phyloP scores from a whole-genome alignment of 2,329 filamentous ascomycete genomes.

The Colletotrichum liaoningense region DNA sequence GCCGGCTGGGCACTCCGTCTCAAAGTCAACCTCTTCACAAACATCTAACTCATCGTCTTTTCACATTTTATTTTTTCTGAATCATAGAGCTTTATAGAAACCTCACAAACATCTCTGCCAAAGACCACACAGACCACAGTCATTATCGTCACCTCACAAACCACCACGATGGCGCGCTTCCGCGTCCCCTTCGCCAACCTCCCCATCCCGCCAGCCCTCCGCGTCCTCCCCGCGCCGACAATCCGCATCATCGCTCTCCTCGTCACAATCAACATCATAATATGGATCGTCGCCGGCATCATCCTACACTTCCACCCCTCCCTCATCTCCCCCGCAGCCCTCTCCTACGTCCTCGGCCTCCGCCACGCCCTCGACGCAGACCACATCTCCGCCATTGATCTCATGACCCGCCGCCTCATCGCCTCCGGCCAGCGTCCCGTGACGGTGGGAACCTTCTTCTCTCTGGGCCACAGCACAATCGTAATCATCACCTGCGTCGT shows the following conservation, averaged over 20 bases:
- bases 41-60: not conserved
- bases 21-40: not conserved
- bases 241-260: slow-evolving; percentile 64
- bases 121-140: not conserved
- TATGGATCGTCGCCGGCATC: slow-evolving; percentile 66
- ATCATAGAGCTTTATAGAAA: not conserved
- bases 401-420: slow-evolving; percentile 91
- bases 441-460: slow-evolving; percentile 95
- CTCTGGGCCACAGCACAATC: slow-evolving; percentile 91
- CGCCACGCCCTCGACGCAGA: slow-evolving; percentile 98
- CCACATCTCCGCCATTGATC: slow-evolving; percentile 87
- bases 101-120: not conserved
- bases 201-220: slow-evolving; percentile 43
- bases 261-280: slow-evolving; percentile 60
- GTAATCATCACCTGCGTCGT: slow-evolving; percentile 91
- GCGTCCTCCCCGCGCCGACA: slow-evolving; percentile 44
- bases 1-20: slow-evolving; percentile 13
- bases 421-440: slow-evolving; percentile 88
- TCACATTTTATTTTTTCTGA: not conserved
- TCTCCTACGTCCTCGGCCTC: slow-evolving; percentile 89
- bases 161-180: slow-evolving; percentile 32
- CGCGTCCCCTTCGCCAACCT: slow-evolving; percentile 33
- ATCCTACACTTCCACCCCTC: slow-evolving; percentile 65
- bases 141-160: not conserved
- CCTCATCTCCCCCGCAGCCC: slow-evolving; percentile 82